Conservation (phyloP, 2,329 filamentous ascomycete genomes). For the Mariannaea sp. region DNA sequence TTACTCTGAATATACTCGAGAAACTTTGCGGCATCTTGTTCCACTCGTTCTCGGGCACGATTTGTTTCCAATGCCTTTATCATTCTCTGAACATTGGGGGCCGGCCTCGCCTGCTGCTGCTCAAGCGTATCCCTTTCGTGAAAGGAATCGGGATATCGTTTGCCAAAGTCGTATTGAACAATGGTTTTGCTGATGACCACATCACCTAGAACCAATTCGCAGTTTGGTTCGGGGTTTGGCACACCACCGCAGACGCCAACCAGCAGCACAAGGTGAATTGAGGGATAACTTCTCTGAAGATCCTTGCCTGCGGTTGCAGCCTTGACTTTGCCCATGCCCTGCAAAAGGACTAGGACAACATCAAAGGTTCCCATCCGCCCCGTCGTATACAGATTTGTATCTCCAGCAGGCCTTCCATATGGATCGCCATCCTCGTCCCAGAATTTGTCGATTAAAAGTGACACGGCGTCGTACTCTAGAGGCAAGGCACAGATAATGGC, state of each 20-base stretch:
- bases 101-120: slow-evolving; percentile 28
- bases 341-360: slow-evolving; percentile 38
- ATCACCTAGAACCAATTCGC: slow-evolving; percentile 38
- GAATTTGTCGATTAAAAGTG: background rate
- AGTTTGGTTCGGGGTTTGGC: slow-evolving; percentile 27
- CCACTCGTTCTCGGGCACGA: background rate
- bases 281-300: slow-evolving; percentile 41
- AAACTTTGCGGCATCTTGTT: background rate
- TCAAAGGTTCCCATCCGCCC: slow-evolving; percentile 38
- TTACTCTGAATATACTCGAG: background rate
- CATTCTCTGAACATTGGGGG: background rate
- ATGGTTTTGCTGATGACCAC: slow-evolving; percentile 40
- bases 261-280: slow-evolving; percentile 42
- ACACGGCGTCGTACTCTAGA: background rate
- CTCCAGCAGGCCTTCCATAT: slow-evolving; percentile 19
- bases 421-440: background rate
- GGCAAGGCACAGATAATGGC: background rate
- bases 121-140: slow-evolving; percentile 29
- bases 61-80: background rate
- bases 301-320: slow-evolving; percentile 34
- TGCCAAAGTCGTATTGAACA: slow-evolving; percentile 38
- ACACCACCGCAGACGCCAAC: slow-evolving; percentile 49
- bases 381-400: slow-evolving; percentile 37
- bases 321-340: slow-evolving; percentile 37
- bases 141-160: slow-evolving; percentile 27